These are phyloP conservation scores for Umbilicus rupestris DNA, from an alignment of 164 flowering plant species.

Conservation along the genomic window DNA sequence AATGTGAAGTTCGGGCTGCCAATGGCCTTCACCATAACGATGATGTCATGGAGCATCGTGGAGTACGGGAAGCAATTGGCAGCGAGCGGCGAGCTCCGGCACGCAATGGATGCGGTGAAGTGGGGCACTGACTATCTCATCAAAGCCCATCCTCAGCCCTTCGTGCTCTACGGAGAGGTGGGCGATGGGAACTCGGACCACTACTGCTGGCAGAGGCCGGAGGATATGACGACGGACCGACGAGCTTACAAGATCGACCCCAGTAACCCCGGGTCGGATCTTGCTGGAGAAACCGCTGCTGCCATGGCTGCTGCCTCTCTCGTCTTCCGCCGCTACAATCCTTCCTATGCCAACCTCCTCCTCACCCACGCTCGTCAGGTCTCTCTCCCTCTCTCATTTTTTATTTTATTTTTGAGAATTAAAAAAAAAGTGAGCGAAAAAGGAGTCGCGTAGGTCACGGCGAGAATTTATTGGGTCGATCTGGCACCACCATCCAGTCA, in stretches of 20 bases:
- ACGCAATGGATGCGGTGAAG: constrained; percentile 77
- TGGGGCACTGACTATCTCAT: constrained; percentile 95
- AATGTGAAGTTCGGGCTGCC: constrained; percentile 94
- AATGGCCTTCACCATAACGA: constrained; percentile 88
- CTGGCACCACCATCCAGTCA: neutral
- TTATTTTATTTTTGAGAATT: neutral
- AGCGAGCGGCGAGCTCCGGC: constrained; percentile 58
- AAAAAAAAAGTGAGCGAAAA: neutral
- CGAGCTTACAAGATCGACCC: constrained; percentile 57
- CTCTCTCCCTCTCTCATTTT: neutral
- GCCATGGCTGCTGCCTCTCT: constrained; percentile 94
- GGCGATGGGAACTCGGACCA: constrained; percentile 90
- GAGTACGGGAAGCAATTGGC: constrained; percentile 77
- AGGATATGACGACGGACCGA: constrained; percentile 86
- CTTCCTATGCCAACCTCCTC: constrained; percentile 48
- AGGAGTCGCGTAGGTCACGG: constrained; percentile 1
- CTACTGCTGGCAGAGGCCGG: constrained; percentile 93
- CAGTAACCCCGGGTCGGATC: constrained; percentile 81
- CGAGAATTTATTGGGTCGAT: neutral
- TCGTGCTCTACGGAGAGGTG: constrained; percentile 85
- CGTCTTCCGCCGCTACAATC: constrained; percentile 57
- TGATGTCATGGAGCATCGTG: constrained; percentile 87
- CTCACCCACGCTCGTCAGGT: constrained; percentile 78
- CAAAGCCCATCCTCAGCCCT: constrained; percentile 78
- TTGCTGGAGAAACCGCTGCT: constrained; percentile 89